A percentile compares a stretch with the other conserved stretches of the same genome.
Evolutionary conservation across 495 filamentous ascomycete genomes (phyloP).

Genomic region (Talaromyces proteolyticus): DNA sequence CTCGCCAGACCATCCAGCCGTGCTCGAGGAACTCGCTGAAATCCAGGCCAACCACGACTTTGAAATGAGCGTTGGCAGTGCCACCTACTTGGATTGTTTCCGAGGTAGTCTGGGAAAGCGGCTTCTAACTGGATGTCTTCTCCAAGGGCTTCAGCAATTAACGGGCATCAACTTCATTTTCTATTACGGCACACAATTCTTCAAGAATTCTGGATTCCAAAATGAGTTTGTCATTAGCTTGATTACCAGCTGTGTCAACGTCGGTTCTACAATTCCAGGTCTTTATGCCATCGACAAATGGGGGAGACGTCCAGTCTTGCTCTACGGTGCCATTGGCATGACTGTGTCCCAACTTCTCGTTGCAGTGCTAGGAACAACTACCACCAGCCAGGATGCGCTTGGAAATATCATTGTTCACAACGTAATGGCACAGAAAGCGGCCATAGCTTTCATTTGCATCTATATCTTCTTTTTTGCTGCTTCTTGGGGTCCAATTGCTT

Average conservation of each 20-base stretch:
- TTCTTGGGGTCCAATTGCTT: slow-evolving; percentile 61
- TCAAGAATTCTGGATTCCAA: slow-evolving; percentile 60
- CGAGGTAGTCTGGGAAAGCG: slow-evolving; percentile 56
- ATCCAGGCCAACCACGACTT: slow-evolving; percentile 77
- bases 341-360: slow-evolving; percentile 60
- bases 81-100: slow-evolving; percentile 65
- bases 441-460: slow-evolving; percentile 58
- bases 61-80: slow-evolving; percentile 64
- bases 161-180: slow-evolving; percentile 75
- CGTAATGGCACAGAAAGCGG: slow-evolving; percentile 43
- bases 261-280: slow-evolving; percentile 62
- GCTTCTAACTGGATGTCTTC: slow-evolving; percentile 67
- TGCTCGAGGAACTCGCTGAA: slow-evolving; percentile 66
- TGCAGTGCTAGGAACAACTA: slow-evolving; percentile 55
- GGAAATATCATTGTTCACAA: slow-evolving; percentile 46
- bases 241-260: slow-evolving; percentile 66
- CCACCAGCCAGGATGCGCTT: slow-evolving; percentile 14
- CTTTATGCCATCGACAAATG: slow-evolving; percentile 67
- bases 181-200: slow-evolving; percentile 75
- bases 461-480: slow-evolving; percentile 67
- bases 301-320: slow-evolving; percentile 63
- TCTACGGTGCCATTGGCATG: slow-evolving; percentile 71
- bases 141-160: slow-evolving; percentile 77
- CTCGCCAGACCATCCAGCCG: slow-evolving; percentile 51
- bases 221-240: slow-evolving; percentile 62